phyloP scores from a whole-genome alignment of 495 filamentous ascomycete species.

The Parathielavia hyrcaniae region DNA sequence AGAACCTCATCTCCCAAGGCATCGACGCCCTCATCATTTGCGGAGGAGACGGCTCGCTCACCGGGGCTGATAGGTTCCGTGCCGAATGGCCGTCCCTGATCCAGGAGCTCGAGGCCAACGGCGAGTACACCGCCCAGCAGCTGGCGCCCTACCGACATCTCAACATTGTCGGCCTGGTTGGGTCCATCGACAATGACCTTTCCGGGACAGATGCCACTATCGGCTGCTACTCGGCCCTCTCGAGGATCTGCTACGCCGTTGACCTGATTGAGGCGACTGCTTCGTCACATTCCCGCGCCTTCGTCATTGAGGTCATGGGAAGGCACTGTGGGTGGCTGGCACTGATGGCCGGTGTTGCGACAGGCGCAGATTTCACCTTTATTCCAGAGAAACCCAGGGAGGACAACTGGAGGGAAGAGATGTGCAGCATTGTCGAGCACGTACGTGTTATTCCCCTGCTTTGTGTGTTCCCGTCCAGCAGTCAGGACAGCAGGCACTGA shows the following conservation, averaged over 20 bases:
- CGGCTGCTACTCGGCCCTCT: constrained; percentile 89
- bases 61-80: constrained; percentile 90
- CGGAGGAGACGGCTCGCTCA: constrained; percentile 95
- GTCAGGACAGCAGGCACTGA: constrained; percentile 6
- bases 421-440: constrained; percentile 74
- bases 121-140: constrained; percentile 63
- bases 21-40: constrained; percentile 96
- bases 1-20: constrained; percentile 85
- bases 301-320: constrained; percentile 99
- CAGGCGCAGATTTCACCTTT: constrained; percentile 94
- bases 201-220: constrained; percentile 96
- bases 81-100: constrained; percentile 84
- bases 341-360: constrained; percentile 91
- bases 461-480: no score
- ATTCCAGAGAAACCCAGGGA: constrained; percentile 90
- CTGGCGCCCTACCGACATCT: constrained; percentile 66
- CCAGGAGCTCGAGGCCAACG: constrained; percentile 67
- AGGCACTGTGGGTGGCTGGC: constrained; percentile 97
- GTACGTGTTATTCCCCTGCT: constrained; percentile 40
- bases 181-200: constrained; percentile 98
- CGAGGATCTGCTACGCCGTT: constrained; percentile 85
- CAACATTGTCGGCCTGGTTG: constrained; percentile 94
- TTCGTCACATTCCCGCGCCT: constrained; percentile 92
- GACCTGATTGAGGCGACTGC: constrained; percentile 97
- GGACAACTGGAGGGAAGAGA: constrained; percentile 82